These are phyloP conservation scores for Colletotrichum acutatum DNA, from an alignment of 2,329 filamentous ascomycete genomes.

Conservation along the genomic window DNA sequence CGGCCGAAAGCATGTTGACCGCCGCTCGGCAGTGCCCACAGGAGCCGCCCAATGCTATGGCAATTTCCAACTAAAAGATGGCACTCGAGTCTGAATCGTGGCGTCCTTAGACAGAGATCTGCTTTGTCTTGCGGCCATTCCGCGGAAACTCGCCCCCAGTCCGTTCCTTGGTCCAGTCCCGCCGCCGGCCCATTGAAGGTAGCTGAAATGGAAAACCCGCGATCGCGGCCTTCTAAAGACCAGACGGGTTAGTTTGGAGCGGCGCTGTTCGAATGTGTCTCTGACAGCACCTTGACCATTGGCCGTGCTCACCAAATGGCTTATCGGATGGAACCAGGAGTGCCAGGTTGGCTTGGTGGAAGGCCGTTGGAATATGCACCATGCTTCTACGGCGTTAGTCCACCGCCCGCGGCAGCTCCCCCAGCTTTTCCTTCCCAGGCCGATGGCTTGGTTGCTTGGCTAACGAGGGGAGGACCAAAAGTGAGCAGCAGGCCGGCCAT, in stretches of 20 bases:
- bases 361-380: slow-evolving; percentile 36
- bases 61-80: slow-evolving; percentile 3
- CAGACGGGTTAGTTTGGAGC: slow-evolving; percentile 22
- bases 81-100: slow-evolving; percentile 18
- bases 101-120: slow-evolving; percentile 25
- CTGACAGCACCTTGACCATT: slow-evolving; percentile 30
- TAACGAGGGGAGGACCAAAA: slow-evolving; percentile 7
- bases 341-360: slow-evolving; percentile 29
- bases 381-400: slow-evolving; percentile 33
- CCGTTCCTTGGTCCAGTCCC: slow-evolving; percentile 3
- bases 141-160: slow-evolving; percentile 21
- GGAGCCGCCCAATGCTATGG: slow-evolving; percentile 8
- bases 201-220: slow-evolving; percentile 14
- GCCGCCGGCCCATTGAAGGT: slow-evolving; percentile 15
- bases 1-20: slow-evolving; percentile 26
- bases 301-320: slow-evolving; percentile 20
- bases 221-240: background rate
- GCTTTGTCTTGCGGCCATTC: slow-evolving; percentile 31
- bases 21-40: slow-evolving; percentile 4
- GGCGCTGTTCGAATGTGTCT: slow-evolving; percentile 21
- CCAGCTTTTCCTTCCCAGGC: slow-evolving; percentile 18
- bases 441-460: slow-evolving; percentile 31
- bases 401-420: slow-evolving; percentile 15
- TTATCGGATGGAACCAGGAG: slow-evolving; percentile 29
- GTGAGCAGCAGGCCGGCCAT: background rate